Evolutionary conservation across 129 eudicot species (phyloP), one percentile per base, ranked within the genome.

Genomic region (Flaveria trinervia): DNA sequence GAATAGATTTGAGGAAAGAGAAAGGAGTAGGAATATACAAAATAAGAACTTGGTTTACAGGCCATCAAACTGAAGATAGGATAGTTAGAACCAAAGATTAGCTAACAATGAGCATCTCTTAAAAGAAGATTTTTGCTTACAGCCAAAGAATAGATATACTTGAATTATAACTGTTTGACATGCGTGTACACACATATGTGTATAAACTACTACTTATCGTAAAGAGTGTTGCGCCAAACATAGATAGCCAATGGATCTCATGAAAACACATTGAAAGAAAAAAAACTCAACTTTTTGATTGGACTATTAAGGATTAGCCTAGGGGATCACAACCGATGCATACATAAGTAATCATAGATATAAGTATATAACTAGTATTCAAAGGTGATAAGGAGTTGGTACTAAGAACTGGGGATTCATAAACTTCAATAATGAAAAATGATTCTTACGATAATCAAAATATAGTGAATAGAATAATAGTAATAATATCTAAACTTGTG

Each of bases 311-410:
- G 33, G 46, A 64, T 64, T 26, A 64, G 46, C 20, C 4, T 64
- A 28, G 46, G 69, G 23, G 46, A 64, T 64, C 13, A 28, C 43
- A 61, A 28, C 17, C 15, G 39, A 61, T 61, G 67, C 15, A 26
- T 61, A 61, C 67, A 61, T 12, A 61, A 61, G 68, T 61, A 59
- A 59, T 59, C 28, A 22, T 59, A 23, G 16, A 59, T 59, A 13
- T 23, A 59, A 23, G 11, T 54, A 36, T 36, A 36, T 36, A 36
- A 36, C 7, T 36, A 36, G 41, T 36, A 4, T 7, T 4, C 41
- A 33, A 33, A 33, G 6, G 6, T 33, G 6, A 33, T 33, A 33
- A 33, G 39, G 39, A 33, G 39, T 33, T 33, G 39, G 7, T 33
- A 33, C 39, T 33, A 33, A 33, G 1, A 33, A 33, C 39, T 5